Conservation (phyloP, 805 yeast species). For the Wickerhamomyces bovis region DNA sequence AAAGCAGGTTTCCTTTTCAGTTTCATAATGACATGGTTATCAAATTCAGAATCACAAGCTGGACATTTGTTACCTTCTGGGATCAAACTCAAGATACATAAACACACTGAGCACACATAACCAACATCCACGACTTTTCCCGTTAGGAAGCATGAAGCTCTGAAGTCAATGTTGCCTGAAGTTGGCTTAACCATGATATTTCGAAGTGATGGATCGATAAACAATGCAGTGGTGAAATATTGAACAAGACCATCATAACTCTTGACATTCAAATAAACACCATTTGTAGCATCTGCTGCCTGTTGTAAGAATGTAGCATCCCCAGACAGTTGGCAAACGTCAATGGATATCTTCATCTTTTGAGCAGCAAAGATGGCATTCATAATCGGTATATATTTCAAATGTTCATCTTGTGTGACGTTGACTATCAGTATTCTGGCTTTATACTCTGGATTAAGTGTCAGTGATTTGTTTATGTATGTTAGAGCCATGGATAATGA, state of each 20-base stretch:
- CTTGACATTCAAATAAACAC: constrained; percentile 68
- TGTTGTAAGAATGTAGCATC: constrained; percentile 87
- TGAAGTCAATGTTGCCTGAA: constrained; percentile 79
- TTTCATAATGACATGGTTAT: constrained; percentile 50
- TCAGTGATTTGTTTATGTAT: constrained; percentile 56
- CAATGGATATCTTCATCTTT: constrained; percentile 82
- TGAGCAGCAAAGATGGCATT: constrained; percentile 95
- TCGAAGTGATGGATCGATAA: constrained; percentile 79
- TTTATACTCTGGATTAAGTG: constrained; percentile 40
- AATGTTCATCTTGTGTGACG: constrained; percentile 66
- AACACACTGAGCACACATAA: constrained; percentile 89
- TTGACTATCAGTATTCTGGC: constrained; percentile 61
- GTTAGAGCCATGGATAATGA: constrained; percentile 80
- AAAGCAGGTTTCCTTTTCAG: constrained; percentile 59
- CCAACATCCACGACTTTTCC: constrained; percentile 92
- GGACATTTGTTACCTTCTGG: constrained; percentile 74
- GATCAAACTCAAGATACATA: constrained; percentile 66
- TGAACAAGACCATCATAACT: constrained; percentile 77
- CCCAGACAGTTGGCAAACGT: constrained; percentile 74
- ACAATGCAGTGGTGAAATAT: constrained; percentile 73
- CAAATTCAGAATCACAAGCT: constrained; percentile 78
- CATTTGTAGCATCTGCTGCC: constrained; percentile 92
- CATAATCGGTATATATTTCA: constrained; percentile 90
- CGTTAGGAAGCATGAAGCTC: constrained; percentile 90
- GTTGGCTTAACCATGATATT: constrained; percentile 76